phyloP scores from a whole-genome alignment of 2,329 filamentous ascomycete genomes.

The Fusarium compactum region DNA sequence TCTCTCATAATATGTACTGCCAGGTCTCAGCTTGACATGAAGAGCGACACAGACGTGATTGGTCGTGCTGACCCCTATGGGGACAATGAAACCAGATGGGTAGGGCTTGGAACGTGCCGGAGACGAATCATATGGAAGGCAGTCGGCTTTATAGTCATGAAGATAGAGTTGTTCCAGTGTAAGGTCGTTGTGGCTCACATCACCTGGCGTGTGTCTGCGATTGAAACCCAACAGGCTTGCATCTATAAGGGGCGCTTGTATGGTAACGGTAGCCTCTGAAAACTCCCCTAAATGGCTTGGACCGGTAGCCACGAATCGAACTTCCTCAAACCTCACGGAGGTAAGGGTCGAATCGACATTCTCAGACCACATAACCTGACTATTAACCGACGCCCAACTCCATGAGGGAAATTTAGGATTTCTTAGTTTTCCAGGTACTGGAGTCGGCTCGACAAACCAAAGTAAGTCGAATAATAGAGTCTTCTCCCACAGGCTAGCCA shows the following conservation, averaged over 20 bases:
- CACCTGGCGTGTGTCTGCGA: no score
- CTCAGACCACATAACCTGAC: neutral
- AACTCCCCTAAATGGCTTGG: neutral
- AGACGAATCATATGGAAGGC: fast-evolving
- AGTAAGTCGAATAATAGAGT: neutral
- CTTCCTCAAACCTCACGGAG: neutral
- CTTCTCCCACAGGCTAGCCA: neutral
- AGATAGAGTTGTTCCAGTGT: neutral
- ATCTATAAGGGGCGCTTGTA: neutral
- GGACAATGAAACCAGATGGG: neutral
- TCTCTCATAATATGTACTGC: neutral
- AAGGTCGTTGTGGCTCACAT: neutral
- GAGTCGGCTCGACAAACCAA: neutral
- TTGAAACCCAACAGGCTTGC: neutral
- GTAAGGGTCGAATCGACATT: neutral
- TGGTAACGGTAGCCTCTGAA: fast-evolving
- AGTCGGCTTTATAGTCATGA: neutral
- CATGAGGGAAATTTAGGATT: neutral
- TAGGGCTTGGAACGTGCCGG: fast-evolving
- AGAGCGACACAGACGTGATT: neutral
- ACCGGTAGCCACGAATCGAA: fast-evolving
- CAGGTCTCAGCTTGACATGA: neutral
- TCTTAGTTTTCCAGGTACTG: fast-evolving
- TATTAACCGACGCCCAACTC: fast-evolving
- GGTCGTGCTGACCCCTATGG: neutral